A percentile compares a stretch with the other conserved stretches of the same genome.
Conservation (phyloP, 495 filamentous ascomycete genomes). For the Hypomontagnella submonticulosa region DNA sequence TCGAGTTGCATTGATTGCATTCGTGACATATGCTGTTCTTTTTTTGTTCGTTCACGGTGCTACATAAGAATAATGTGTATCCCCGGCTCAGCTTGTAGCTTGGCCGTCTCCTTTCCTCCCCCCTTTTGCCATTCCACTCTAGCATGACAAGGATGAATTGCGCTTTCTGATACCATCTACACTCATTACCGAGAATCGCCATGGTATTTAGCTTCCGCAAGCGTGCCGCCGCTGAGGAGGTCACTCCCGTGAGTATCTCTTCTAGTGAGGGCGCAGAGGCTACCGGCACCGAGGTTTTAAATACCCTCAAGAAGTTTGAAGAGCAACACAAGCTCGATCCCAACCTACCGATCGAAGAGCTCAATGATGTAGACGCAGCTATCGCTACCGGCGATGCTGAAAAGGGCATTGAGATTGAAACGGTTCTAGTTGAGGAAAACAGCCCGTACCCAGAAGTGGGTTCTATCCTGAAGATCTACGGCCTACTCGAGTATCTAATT, state of each 20-base stretch:
- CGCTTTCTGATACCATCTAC: slow-evolving; percentile 6
- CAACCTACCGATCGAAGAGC: slow-evolving; percentile 71
- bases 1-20: slow-evolving; percentile 3
- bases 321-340: slow-evolving; percentile 75
- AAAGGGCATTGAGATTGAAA: slow-evolving; percentile 64
- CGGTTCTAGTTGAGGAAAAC: slow-evolving; percentile 70
- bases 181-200: not conserved
- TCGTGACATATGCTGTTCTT: not conserved
- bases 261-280: slow-evolving; percentile 34
- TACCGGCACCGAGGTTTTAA: slow-evolving; percentile 46
- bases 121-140: not conserved
- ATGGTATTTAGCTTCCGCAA: slow-evolving; percentile 47
- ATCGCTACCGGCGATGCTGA: slow-evolving; percentile 65
- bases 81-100: not conserved
- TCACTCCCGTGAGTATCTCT: slow-evolving; percentile 37
- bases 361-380: slow-evolving; percentile 69
- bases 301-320: slow-evolving; percentile 61
- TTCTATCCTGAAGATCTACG: slow-evolving; percentile 32
- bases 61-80: no score
- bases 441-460: slow-evolving; percentile 76
- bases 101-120: not conserved
- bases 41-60: not conserved
- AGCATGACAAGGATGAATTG: slow-evolving; percentile 10
- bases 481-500: slow-evolving; percentile 50
- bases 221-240: slow-evolving; percentile 39